Conservation (phyloP, 2,329 filamentous ascomycete species). For the Scopulariopsis brevicaulis region DNA sequence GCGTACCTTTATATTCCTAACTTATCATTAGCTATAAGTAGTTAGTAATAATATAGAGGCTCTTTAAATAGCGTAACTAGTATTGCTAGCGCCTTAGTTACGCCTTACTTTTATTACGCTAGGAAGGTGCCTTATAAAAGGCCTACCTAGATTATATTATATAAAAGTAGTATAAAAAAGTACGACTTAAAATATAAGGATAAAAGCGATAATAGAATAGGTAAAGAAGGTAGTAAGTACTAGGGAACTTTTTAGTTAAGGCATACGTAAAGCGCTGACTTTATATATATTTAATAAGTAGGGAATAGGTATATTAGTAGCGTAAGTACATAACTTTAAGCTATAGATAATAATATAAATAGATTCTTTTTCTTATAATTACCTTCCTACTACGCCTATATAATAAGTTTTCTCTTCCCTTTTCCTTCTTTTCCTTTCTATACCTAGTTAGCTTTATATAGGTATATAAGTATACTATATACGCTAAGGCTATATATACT, state of each 20-base stretch:
- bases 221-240: not conserved
- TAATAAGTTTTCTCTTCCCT: not conserved
- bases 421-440: not conserved
- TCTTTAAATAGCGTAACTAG: not conserved
- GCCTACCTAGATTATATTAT: not conserved
- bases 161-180: not conserved
- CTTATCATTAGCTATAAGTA: not conserved
- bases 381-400: not conserved
- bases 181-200: not conserved
- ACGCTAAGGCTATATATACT: not conserved
- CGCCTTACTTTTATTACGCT: too few relatives aligned
- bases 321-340: not conserved
- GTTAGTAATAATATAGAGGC: not conserved
- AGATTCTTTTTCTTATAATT: not conserved
- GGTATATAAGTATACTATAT: not conserved
- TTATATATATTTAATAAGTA: not conserved
- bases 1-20: not conserved
- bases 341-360: not conserved
- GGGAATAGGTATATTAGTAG: not conserved
- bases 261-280: not conserved
- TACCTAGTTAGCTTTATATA: not conserved
- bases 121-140: not conserved
- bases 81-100: not conserved
- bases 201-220: not conserved
- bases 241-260: too few relatives aligned